Evolutionary conservation across 108 stramenopile genomes (phyloP).

Genomic region (Cafeteria roenbergensis): DNA sequence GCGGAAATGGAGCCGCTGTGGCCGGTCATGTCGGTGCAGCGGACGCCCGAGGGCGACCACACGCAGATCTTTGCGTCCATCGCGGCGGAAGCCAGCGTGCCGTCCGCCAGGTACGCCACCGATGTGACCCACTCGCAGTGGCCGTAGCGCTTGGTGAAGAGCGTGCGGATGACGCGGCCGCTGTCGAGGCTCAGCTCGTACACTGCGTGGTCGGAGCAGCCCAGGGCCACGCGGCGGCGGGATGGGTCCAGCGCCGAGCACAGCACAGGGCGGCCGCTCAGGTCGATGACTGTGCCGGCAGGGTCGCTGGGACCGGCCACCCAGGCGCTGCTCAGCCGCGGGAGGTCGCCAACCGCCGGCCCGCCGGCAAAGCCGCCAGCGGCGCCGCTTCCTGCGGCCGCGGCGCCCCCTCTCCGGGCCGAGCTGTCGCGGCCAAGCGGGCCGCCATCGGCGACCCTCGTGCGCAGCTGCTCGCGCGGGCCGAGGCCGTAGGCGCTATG

Average conservation of each 20-base stretch:
- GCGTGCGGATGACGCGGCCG: neutral
- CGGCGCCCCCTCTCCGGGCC: neutral
- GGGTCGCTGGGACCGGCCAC: neutral
- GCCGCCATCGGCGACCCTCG: no score
- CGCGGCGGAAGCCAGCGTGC: neutral
- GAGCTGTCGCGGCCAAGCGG: neutral
- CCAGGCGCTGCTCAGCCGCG: neutral
- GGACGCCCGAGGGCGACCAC: neutral
- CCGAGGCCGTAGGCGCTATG: neutral
- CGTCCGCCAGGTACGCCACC: conserved; percentile 8
- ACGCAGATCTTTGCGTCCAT: conserved; percentile 13
- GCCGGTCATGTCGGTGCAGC: neutral
- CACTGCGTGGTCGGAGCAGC: conserved; percentile 9
- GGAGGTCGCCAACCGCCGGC: neutral
- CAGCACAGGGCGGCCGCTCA: conserved; percentile 7
- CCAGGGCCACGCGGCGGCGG: neutral
- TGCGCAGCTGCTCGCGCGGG: neutral
- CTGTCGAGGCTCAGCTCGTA: neutral
- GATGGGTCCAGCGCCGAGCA: neutral
- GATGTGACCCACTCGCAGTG: conserved; percentile 13
- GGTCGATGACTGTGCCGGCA: neutral
- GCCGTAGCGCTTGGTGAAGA: conserved; percentile 9
- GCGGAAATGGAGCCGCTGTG: neutral
- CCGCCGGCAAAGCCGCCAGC: neutral
- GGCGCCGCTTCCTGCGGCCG: no score